Base-by-base conservation (phyloP, 371 early-diverging fungal species). In the Chytridiales sp. region DNA sequence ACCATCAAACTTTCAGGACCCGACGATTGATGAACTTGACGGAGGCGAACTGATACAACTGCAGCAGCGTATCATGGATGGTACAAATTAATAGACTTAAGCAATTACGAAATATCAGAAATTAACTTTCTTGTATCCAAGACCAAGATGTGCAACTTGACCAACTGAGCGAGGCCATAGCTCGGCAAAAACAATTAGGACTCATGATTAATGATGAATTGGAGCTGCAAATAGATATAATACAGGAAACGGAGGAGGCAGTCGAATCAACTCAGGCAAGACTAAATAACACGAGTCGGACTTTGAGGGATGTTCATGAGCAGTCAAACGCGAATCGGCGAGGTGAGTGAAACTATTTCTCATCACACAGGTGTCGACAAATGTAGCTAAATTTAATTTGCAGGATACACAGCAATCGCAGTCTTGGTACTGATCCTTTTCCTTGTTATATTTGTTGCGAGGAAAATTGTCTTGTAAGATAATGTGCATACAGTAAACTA, bases 71-170 rank as follows among this genome's bases (percentile, higher is more conserved):
- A 81, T 89, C 30, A 85, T 90, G 58, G 83, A 86, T 36, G 87
- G 90, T 87, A 72, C 19, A 41, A 50, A 32, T 6, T 24, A 27
- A 4, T 5, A 29, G 9, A 11, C 17, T 11, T 32, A 22, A n/a
- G 30, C n/a, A 17, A 17, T 13, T 15, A 47, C 13, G 24, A 22
- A 17, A 17, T 15, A 13, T 24, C 24, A 17, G 24, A 19, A 24
- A 15, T 47, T 24, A 43, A 8, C 55, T 27, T 22, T 13, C 34
- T 50, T 36, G 17, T 36, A 24, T 49, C 13, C n/a, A 35, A 87
- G 88, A 88, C 36, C 92, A 92, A 69, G 92, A 91, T 69, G 62
- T 75, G 21, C 86, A 88, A 54, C 66, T 92, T 48, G 92, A 92
- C 70, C 74, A 75, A 31, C 69, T 92, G 22, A 76, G 79, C 24